A percentile compares a stretch with the other conserved stretches of the same genome.
Evolutionary conservation across 371 early-diverging fungal genomes (phyloP).

Genomic region (Dinochytrium kinnereticum): DNA sequence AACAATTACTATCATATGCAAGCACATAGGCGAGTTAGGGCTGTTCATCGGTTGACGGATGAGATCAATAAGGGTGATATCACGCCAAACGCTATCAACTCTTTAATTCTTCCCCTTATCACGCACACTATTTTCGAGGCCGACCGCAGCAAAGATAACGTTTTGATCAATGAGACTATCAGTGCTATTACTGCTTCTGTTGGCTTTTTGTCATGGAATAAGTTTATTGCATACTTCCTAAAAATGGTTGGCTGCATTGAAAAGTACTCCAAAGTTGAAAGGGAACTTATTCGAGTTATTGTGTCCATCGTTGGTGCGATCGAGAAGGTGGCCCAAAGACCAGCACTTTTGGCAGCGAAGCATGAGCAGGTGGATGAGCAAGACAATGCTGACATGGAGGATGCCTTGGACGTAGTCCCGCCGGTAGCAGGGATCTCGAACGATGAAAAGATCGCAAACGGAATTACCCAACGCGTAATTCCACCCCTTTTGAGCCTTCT

Average conservation of each 20-base stretch:
- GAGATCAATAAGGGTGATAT: constrained; percentile 27
- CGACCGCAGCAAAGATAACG: constrained; percentile 70
- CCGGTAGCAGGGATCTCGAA: constrained; percentile 23
- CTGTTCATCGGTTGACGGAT: constrained; percentile 77
- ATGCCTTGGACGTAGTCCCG: constrained; percentile 47
- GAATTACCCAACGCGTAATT: constrained; percentile 71
- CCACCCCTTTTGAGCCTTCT: constrained; percentile 79
- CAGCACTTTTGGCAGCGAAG: constrained; percentile 44
- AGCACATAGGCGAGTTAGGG: constrained; percentile 85
- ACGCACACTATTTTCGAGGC: constrained; percentile 82
- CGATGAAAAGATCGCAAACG: constrained; percentile 18
- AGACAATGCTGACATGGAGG: constrained; percentile 39
- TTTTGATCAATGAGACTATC: constrained; percentile 81
- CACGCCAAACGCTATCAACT: constrained; percentile 63
- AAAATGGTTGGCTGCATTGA: constrained; percentile 70
- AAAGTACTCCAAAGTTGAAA: constrained; percentile 72
- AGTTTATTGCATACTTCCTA: constrained; percentile 78
- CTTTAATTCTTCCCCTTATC: constrained; percentile 85
- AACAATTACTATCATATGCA: constrained; percentile 93
- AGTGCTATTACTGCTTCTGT: constrained; percentile 73
- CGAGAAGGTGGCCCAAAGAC: constrained; percentile 90
- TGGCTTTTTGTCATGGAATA: constrained; percentile 75
- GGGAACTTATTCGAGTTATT: constrained; percentile 76
- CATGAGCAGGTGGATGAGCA: constrained; percentile 40
- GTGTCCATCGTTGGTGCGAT: constrained; percentile 64